These are phyloP conservation scores for Pichia gijzeniarum DNA, from an alignment of 805 yeast species.

Conservation along the genomic window DNA sequence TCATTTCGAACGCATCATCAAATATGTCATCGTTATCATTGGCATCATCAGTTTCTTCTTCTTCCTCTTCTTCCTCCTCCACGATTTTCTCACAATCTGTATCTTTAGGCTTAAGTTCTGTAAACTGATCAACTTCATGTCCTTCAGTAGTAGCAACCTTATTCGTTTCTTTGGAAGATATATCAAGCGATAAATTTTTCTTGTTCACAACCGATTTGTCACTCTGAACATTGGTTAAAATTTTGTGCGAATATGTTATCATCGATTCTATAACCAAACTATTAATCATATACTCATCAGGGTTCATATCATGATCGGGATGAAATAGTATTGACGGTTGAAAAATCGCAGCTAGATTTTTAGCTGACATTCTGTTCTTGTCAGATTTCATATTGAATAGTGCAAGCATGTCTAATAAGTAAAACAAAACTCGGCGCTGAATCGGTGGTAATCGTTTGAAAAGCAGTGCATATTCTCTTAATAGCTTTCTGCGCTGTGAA, in stretches of 20 bases:
- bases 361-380: conserved; percentile 83
- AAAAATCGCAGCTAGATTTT: conserved; percentile 90
- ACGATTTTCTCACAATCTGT: conserved; percentile 1
- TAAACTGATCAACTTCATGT: not conserved
- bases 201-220: not conserved
- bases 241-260: conserved; percentile 75
- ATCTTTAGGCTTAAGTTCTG: too few species aligned
- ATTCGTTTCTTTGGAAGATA: not conserved
- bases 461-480: conserved; percentile 62
- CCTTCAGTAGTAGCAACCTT: not conserved
- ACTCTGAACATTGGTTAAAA: conserved; percentile 47
- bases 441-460: conserved; percentile 68
- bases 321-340: conserved; percentile 95
- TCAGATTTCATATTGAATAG: conserved; percentile 75
- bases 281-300: conserved; percentile 84
- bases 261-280: conserved; percentile 83
- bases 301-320: conserved; percentile 87
- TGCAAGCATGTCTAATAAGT: conserved; percentile 78
- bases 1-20: not conserved
- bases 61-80: conserved; percentile 1
- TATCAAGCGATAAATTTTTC: not conserved
- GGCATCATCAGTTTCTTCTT: not conserved
- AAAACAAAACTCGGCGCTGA: conserved; percentile 75
- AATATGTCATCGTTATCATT: not conserved
- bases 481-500: conserved; percentile 59